Conservation (phyloP, 352 stramenopile species). For the Pythium insidiosum region DNA sequence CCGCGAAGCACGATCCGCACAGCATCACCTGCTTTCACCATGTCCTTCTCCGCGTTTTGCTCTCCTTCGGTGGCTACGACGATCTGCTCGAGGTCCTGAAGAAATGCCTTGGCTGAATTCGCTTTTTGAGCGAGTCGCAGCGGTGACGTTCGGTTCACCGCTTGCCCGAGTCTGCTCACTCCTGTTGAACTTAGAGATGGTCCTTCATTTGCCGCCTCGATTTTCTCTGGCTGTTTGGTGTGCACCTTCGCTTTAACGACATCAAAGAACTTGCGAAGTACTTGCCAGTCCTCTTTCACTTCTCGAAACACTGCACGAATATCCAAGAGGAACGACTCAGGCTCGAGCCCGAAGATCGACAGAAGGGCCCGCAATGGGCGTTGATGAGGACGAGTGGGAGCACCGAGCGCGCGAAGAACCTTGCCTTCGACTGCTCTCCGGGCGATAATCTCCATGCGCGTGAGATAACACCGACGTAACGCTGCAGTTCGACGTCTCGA, state of each 20-base stretch:
- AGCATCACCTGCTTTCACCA: slow-evolving; percentile 36
- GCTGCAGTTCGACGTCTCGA: slow-evolving; percentile 50
- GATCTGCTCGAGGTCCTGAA: slow-evolving; percentile 54
- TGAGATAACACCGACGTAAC: slow-evolving; percentile 64
- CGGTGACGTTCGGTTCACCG: slow-evolving; percentile 5
- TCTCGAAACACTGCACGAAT: slow-evolving; percentile 51
- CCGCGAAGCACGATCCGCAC: slow-evolving; percentile 70
- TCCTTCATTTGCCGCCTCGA: slow-evolving; percentile 5
- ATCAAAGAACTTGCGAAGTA: slow-evolving; percentile 50
- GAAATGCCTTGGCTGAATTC: slow-evolving; percentile 42
- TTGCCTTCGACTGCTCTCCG: slow-evolving; percentile 54
- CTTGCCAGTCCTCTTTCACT: slow-evolving; percentile 61
- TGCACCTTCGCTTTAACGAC: slow-evolving; percentile 51
- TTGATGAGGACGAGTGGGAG: slow-evolving; percentile 49
- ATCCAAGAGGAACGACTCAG: slow-evolving; percentile 65
- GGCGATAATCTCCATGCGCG: slow-evolving; percentile 65
- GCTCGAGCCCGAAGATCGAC: slow-evolving; percentile 70
- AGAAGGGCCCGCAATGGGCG: slow-evolving; percentile 54
- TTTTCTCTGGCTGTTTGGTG: slow-evolving; percentile 7
- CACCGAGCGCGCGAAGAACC: slow-evolving; percentile 44
- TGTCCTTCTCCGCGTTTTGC: slow-evolving; percentile 25
- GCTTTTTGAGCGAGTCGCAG: slow-evolving; percentile 26
- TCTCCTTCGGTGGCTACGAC: slow-evolving; percentile 27
- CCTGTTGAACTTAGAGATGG: too few species aligned
- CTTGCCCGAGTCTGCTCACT: too few species aligned